A percentile compares a stretch with the other conserved stretches of the same genome.
phyloP scores from a whole-genome alignment of 2,329 filamentous ascomycete species.

The Chaetomiaceae sp. region DNA sequence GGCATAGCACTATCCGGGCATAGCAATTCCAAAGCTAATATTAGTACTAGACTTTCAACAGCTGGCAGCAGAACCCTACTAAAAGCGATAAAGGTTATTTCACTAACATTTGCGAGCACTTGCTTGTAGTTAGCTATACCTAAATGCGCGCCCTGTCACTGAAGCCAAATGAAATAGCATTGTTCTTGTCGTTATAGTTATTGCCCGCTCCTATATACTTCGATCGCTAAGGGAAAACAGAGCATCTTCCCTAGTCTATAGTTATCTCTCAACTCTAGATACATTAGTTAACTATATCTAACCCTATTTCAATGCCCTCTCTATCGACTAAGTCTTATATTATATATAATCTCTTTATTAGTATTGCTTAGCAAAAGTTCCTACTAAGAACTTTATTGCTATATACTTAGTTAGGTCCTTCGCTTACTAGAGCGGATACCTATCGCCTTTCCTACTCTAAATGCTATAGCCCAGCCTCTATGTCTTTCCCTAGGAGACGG shows the following conservation, averaged over 20 bases:
- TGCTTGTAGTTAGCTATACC: too few relatives aligned
- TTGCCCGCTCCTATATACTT: not conserved
- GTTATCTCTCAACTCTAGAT: not conserved
- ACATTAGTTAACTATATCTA: too few relatives aligned
- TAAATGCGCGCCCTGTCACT: too few relatives aligned
- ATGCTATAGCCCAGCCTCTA: not conserved
- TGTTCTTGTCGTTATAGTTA: not conserved
- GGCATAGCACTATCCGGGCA: too few relatives aligned
- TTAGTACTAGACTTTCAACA: too few relatives aligned
- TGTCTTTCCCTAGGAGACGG: not conserved
- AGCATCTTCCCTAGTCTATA: not conserved
- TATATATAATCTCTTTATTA: conserved; percentile 1
- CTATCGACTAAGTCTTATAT: not conserved
- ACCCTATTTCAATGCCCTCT: not conserved
- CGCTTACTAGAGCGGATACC: not conserved
- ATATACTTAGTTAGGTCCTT: not conserved
- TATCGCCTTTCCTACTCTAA: not conserved
- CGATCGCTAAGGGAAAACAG: not conserved
- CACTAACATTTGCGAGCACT: too few relatives aligned
- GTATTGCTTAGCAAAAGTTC: not conserved
- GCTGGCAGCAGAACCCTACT: too few relatives aligned
- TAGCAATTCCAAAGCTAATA: too few relatives aligned
- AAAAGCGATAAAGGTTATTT: too few relatives aligned
- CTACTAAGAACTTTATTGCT: conserved; percentile 1
- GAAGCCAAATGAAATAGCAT: not conserved